A percentile compares a stretch with the other conserved stretches of the same genome.
Evolutionary conservation across 495 filamentous ascomycete species (phyloP).

Genomic region (Penicillium fimorum): DNA sequence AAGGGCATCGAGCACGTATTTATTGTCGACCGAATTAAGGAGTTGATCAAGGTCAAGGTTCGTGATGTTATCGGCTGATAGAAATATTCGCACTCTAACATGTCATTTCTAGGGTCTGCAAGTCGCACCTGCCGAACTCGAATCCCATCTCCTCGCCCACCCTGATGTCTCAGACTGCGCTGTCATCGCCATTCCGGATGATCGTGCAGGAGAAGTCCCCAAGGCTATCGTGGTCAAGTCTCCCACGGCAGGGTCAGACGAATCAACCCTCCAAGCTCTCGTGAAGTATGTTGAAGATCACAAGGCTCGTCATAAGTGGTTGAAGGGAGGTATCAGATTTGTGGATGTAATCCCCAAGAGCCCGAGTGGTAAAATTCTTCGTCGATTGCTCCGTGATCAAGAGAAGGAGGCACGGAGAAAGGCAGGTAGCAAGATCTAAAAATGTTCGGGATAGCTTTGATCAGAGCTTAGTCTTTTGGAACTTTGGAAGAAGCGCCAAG

Average conservation of each 20-base stretch:
- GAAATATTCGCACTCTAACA: neutral
- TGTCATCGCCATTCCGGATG: conserved; percentile 77
- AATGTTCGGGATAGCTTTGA: neutral
- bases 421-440: conserved; percentile 57
- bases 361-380: conserved; percentile 88
- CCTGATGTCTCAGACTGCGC: conserved; percentile 78
- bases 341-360: conserved; percentile 78
- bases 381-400: conserved; percentile 74
- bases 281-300: conserved; percentile 74
- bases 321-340: conserved; percentile 83
- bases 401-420: conserved; percentile 68
- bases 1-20: conserved; percentile 73
- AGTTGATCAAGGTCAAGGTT: conserved; percentile 92
- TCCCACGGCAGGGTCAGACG: conserved; percentile 55
- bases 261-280: conserved; percentile 62
- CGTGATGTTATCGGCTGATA: conserved; percentile 11
- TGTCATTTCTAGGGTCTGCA: conserved; percentile 64
- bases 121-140: conserved; percentile 89
- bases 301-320: conserved; percentile 86
- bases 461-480: neutral
- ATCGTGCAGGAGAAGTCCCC: conserved; percentile 74
- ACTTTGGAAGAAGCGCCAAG: neutral
- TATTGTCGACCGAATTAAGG: conserved; percentile 88
- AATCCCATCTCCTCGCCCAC: conserved; percentile 83
- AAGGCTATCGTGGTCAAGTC: conserved; percentile 86